Evolutionary conservation across 176 grass and related monocot genomes (phyloP).

Genomic region (Echinochloa phyllopogon): DNA sequence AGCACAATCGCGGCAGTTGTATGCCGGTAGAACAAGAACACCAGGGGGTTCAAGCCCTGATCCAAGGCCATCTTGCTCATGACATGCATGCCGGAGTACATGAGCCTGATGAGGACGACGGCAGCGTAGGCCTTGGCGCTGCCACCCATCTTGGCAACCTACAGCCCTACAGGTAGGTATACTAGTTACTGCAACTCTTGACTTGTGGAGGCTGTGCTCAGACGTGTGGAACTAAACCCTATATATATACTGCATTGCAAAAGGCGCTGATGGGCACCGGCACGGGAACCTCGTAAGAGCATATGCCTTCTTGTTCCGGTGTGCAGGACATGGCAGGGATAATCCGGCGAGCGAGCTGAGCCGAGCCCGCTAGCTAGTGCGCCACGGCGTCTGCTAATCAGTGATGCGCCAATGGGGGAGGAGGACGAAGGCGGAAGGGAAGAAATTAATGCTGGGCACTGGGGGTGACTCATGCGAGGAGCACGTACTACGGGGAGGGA

Average conservation of each 20-base stretch:
- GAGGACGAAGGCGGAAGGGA: conserved; percentile 33
- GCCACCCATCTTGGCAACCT: conserved; percentile 32
- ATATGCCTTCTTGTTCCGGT: conserved; percentile 42
- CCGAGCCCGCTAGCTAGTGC: conserved; percentile 22
- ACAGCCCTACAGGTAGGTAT: too few species aligned
- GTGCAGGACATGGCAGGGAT: conserved; percentile 53
- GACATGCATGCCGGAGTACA: conserved; percentile 77
- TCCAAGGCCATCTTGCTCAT: conserved; percentile 64
- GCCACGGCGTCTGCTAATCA: conserved; percentile 37
- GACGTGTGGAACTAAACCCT: background rate
- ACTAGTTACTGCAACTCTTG: background rate
- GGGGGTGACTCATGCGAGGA: background rate
- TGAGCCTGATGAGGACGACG: conserved; percentile 56
- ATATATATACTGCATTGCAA: conserved; percentile 42
- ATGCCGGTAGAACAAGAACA: conserved; percentile 85
- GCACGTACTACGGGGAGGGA: background rate
- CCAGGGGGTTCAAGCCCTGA: conserved; percentile 64
- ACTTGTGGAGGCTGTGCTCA: background rate
- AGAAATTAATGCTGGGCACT: conserved; percentile 29
- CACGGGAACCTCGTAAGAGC: conserved; percentile 47
- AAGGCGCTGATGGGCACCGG: conserved; percentile 2
- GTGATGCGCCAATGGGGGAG: conserved; percentile 45
- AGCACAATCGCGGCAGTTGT: conserved; percentile 57
- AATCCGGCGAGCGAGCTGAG: background rate
- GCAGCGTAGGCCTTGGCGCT: conserved; percentile 45